These are phyloP conservation scores for Tremella fuciformis DNA, from an alignment of 768 basidiomycete species.

Conservation along the genomic window DNA sequence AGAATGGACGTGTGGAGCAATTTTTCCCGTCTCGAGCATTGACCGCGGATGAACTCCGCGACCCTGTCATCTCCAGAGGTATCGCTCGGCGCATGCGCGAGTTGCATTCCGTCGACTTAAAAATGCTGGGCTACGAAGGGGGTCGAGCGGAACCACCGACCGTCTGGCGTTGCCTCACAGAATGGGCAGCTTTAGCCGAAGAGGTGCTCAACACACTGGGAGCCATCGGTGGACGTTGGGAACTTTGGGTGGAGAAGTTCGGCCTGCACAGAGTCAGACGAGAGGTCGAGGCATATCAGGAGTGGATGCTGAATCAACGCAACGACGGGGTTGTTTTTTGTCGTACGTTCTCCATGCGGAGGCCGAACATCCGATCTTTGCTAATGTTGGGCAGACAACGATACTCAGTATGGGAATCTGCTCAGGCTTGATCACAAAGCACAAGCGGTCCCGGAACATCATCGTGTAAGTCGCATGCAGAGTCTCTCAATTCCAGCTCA, in stretches of 20 bases:
- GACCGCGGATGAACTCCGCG: slow-evolving; percentile 71
- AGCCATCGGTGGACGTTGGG: slow-evolving; percentile 34
- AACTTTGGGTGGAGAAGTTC: slow-evolving; percentile 55
- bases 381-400: slow-evolving; percentile 68
- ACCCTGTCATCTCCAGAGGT: slow-evolving; percentile 71
- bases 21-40: slow-evolving; percentile 87
- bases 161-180: slow-evolving; percentile 44
- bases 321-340: slow-evolving; percentile 60
- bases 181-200: slow-evolving; percentile 64
- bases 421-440: slow-evolving; percentile 62
- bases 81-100: slow-evolving; percentile 95
- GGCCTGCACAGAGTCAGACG: slow-evolving; percentile 64
- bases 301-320: slow-evolving; percentile 66
- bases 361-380: not conserved
- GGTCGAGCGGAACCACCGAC: slow-evolving; percentile 36
- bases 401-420: slow-evolving; percentile 92
- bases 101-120: slow-evolving; percentile 85
- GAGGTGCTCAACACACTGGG: slow-evolving; percentile 64
- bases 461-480: slow-evolving; percentile 59
- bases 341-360: slow-evolving; percentile 42
- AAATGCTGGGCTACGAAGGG: slow-evolving; percentile 56
- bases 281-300: slow-evolving; percentile 67
- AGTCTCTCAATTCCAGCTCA: slow-evolving; percentile 23
- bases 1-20: slow-evolving; percentile 92
- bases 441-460: slow-evolving; percentile 67